A percentile compares a stretch with the other conserved stretches of the same genome.
phyloP scores from a whole-genome alignment of 352 stramenopile genomes.

The Phytophthora crassamura region DNA sequence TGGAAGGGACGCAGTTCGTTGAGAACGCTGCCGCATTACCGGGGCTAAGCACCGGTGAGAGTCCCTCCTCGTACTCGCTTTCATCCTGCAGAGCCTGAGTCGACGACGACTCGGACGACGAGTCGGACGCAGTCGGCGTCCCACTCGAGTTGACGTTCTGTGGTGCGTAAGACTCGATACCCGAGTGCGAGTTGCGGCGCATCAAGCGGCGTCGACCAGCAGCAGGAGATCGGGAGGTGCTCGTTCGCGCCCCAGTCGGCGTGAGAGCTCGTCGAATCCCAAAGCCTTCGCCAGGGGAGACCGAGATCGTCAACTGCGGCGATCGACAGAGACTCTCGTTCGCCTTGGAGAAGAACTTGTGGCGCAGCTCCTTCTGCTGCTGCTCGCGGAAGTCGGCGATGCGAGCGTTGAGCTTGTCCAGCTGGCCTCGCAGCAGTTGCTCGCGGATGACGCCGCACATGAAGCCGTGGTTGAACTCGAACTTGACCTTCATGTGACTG shows the following conservation, averaged over 20 bases:
- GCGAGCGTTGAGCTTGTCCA: conserved; percentile 80
- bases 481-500: conserved; percentile 75
- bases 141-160: conserved; percentile 4
- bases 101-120: conserved; percentile 40
- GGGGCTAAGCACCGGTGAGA: conserved; percentile 8
- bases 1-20: neutral
- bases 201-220: conserved; percentile 2
- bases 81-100: conserved; percentile 32
- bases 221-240: conserved; percentile 25
- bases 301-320: conserved; percentile 41
- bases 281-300: neutral
- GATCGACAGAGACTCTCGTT: conserved; percentile 62
- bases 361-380: conserved; percentile 78
- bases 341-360: conserved; percentile 79
- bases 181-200: conserved; percentile 39
- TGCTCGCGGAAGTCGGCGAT: conserved; percentile 78
- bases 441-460: conserved; percentile 85
- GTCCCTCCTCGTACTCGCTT: conserved; percentile 30
- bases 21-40: conserved; percentile 7
- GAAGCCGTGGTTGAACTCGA: conserved; percentile 87
- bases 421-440: conserved; percentile 83
- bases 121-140: conserved; percentile 20
- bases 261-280: conserved; percentile 42
- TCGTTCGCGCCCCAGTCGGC: conserved; percentile 35
- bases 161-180: conserved; percentile 10